A percentile compares a stretch with the other conserved stretches of the same genome.
Evolutionary conservation across 768 basidiomycete genomes (phyloP).

Genomic region (Scleroderma bovista): DNA sequence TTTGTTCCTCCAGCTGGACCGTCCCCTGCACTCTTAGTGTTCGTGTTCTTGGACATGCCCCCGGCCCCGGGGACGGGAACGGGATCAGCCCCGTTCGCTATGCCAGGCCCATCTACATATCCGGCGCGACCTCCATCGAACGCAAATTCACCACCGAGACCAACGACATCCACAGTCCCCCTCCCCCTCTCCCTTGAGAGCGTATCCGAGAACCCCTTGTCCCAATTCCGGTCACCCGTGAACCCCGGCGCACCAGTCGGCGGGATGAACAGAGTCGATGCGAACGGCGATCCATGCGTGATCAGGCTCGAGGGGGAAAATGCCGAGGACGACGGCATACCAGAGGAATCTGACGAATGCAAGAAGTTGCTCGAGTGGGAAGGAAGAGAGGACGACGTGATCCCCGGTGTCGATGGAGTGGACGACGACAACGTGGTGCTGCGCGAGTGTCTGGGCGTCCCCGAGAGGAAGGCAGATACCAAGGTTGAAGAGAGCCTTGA

Average conservation of each 20-base stretch:
- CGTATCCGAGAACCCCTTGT: conserved; percentile 54
- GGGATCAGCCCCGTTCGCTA: not conserved
- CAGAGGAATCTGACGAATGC: conserved; percentile 7
- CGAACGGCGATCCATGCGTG: conserved; percentile 50
- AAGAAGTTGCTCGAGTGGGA: conserved; percentile 7
- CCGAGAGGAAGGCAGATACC: conserved; percentile 38
- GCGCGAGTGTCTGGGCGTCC: not conserved
- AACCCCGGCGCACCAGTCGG: conserved; percentile 77
- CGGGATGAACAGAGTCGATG: conserved; percentile 37
- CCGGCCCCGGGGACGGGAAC: no score
- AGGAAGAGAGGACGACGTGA: conserved; percentile 20
- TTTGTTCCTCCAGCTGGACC: not conserved
- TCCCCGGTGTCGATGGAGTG: not conserved
- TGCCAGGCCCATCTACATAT: not conserved
- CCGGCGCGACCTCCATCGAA: conserved; percentile 17
- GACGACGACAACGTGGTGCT: not conserved
- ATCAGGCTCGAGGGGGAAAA: conserved; percentile 16
- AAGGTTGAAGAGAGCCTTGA: conserved; percentile 44
- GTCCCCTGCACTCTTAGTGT: not conserved
- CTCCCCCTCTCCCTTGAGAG: conserved; percentile 36
- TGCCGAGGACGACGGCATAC: not conserved
- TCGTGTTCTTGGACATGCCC: not conserved
- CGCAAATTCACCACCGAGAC: conserved; percentile 12
- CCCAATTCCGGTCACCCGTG: conserved; percentile 60
- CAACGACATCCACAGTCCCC: conserved; percentile 39